Evolutionary conservation across 345 rosid genomes (phyloP).

Genomic region (Pelargonium nanum): DNA sequence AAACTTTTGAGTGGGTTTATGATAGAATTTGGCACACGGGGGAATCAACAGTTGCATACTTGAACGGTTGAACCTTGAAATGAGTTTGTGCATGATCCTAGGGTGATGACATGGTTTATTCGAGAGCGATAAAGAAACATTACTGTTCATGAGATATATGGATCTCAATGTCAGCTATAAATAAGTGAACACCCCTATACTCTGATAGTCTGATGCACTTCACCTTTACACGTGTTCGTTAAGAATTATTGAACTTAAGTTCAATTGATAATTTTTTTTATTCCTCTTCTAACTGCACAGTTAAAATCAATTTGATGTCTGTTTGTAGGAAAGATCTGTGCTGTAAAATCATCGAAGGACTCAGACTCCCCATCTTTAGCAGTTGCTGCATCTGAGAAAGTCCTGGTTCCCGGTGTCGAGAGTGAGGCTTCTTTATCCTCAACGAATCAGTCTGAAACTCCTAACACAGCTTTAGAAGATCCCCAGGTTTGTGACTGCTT

Average conservation of each 20-base stretch:
- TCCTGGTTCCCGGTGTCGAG: slow-evolving; percentile 47
- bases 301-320: slow-evolving; percentile 25
- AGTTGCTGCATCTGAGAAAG: slow-evolving; percentile 49
- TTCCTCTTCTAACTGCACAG: background rate
- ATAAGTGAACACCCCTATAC: background rate
- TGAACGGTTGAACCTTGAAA: background rate
- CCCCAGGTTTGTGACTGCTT: slow-evolving; percentile 34
- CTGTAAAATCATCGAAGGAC: slow-evolving; percentile 50
- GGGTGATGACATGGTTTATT: background rate
- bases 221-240: background rate
- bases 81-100: background rate
- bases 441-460: slow-evolving; percentile 36
- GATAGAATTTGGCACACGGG: background rate
- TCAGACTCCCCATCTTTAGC: slow-evolving; percentile 44
- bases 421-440: slow-evolving; percentile 35
- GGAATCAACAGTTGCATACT: background rate
- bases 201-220: background rate
- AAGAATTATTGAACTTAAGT: background rate
- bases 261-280: background rate
- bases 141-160: background rate
- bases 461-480: slow-evolving; percentile 27
- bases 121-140: background rate
- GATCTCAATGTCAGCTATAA: background rate
- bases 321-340: slow-evolving; percentile 68
- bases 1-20: background rate